These are phyloP conservation scores for Mycosphaerella sp. DNA, from an alignment of 2,329 filamentous ascomycete species.

Conservation along the genomic window DNA sequence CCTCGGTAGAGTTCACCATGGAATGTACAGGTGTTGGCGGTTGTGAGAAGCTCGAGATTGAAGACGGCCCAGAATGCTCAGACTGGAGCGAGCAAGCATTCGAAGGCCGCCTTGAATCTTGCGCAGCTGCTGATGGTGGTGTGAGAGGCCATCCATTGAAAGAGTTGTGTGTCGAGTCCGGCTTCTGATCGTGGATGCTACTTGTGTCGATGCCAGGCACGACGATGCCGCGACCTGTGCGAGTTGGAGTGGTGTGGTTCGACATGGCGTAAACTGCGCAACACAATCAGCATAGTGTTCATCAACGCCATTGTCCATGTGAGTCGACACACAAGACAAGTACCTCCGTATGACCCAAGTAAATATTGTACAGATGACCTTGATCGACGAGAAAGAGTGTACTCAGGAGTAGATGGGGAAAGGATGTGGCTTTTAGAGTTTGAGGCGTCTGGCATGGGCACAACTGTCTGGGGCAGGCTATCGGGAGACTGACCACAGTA, in stretches of 20 bases:
- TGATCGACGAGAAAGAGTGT: conserved; percentile 15
- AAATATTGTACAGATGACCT: conserved; percentile 13
- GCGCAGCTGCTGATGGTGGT: conserved; percentile 24
- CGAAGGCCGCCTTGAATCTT: conserved; percentile 28
- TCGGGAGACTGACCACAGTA: conserved; percentile 28
- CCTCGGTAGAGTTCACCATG: conserved; percentile 8
- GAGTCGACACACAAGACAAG: conserved; percentile 24
- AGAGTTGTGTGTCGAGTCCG: background rate
- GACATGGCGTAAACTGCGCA: conserved; percentile 26
- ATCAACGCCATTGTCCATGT: conserved; percentile 16
- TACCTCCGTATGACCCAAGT: conserved; percentile 9
- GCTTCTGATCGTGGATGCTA: conserved; percentile 12
- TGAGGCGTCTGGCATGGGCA: conserved; percentile 20
- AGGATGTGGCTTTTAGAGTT: conserved; percentile 26
- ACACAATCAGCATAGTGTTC: conserved; percentile 6
- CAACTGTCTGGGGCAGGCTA: conserved; percentile 12
- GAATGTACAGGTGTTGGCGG: conserved; percentile 23
- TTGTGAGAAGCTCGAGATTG: conserved; percentile 22
- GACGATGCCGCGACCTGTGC: conserved; percentile 20
- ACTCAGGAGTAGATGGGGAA: conserved; percentile 14
- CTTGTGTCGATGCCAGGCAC: conserved; percentile 26
- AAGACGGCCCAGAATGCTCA: conserved; percentile 22
- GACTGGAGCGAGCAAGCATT: conserved; percentile 21
- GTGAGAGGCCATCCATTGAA: conserved; percentile 24
- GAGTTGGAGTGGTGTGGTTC: conserved; percentile 21